A percentile compares a stretch with the other conserved stretches of the same genome.
Evolutionary conservation across 1,139 yeast genomes (phyloP).

Genomic region (Taphrina betulina): DNA sequence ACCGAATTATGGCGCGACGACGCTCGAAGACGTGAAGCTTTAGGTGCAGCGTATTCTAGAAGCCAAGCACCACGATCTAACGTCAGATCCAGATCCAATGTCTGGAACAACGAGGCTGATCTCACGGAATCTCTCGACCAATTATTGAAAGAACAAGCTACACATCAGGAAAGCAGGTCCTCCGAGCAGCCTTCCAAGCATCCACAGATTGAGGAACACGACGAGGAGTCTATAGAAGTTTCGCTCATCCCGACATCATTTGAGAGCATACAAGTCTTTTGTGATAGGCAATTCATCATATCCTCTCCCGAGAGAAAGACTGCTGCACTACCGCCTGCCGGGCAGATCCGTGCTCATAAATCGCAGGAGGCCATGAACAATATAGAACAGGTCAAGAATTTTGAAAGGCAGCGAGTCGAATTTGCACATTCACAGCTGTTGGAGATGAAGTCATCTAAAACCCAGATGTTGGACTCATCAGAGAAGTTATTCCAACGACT

Average conservation of each 20-base stretch:
- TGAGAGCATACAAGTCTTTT: constrained; percentile 15
- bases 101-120: constrained; percentile 33
- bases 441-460: background rate
- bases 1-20: constrained; percentile 64
- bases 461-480: background rate
- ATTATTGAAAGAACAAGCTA: constrained; percentile 1
- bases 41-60: constrained; percentile 7
- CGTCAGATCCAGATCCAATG: constrained; percentile 13
- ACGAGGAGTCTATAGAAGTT: background rate
- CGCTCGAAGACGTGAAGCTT: constrained; percentile 52
- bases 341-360: background rate
- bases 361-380: background rate
- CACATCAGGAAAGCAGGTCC: background rate
- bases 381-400: background rate
- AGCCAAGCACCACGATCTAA: constrained; percentile 28
- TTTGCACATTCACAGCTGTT: background rate
- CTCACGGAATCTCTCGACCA: constrained; percentile 7
- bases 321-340: background rate
- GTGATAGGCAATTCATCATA: constrained; percentile 1
- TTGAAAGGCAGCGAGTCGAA: background rate
- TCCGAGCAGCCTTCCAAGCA: background rate
- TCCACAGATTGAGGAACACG: no score
- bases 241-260: constrained; percentile 11
- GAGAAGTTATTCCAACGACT: background rate
- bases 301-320: no score